Evolutionary conservation across 176 grass and related monocot species (phyloP), one percentile per base, ranked within the genome.

Genomic region (Musa schizocarpa): DNA sequence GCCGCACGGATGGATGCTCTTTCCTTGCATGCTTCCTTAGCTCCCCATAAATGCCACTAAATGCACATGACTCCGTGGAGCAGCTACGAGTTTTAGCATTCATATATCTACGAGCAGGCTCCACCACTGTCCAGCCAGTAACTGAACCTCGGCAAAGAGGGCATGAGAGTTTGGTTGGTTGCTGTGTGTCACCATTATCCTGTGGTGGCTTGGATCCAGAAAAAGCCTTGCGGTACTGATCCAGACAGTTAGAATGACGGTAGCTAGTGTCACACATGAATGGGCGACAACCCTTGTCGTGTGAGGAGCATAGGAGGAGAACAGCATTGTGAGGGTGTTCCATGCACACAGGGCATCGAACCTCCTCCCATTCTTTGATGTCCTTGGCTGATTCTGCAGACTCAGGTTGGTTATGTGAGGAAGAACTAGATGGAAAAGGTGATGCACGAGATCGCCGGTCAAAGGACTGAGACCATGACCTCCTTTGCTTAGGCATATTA

Each of bases 251-350:
- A 57, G 92, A 96, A 74, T 87, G 86, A 1, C 84, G 74, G 71
- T 77, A 82, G 62, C 88, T 91, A 2, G 88, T 96, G 54, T 96
- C 80, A 2, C 92, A 96, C 77, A 96, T 76, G 77, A 89, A 96
- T 52, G 92, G 88, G 50, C 84, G 92, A 74, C 92, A 96, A 11
- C 92, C 92, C 34, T 87, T 96, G 26, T 89, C 82, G 0, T 89
- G 79, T 1, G 92, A 91, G 0, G 92, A 91, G 69, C 92, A 96
- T 21, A 89, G 43, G 0, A 96, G 92, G 29, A 96, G 68, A 25
- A 96, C 84, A 0, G 92, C 84, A 1, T 91, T 91, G 84, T 96
- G 92, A 2, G 92, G 92, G 71, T 96, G 92, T 22, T 96, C 92
- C 92, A 96, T 96, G 77, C 92, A 96, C 50, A 96, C 92, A 20